Evolutionary conservation across 495 filamentous ascomycete species (phyloP).

Genomic region (Penicillium dipodomyicola): DNA sequence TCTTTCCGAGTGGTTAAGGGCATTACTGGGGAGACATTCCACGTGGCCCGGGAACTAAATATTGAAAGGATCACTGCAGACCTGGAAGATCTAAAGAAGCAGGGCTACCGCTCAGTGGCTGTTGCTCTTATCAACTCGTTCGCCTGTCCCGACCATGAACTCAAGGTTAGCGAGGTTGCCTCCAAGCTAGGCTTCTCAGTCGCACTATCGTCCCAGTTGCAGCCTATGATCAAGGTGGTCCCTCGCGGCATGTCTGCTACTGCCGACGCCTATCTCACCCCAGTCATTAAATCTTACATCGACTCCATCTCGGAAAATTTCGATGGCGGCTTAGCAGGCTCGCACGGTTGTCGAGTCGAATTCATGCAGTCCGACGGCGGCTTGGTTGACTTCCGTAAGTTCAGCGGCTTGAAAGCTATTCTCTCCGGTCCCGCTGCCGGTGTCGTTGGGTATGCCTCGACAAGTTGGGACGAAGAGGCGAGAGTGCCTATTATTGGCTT

Average conservation of each 20-base stretch:
- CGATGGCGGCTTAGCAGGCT: constrained; percentile 48
- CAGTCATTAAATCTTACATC: constrained; percentile 94
- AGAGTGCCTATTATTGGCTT: constrained; percentile 81
- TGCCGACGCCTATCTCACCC: constrained; percentile 94
- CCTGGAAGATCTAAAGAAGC: constrained; percentile 39
- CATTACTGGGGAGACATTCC: constrained; percentile 51
- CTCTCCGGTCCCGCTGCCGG: constrained; percentile 62
- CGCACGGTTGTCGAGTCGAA: constrained; percentile 49
- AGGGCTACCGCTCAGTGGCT: constrained; percentile 50
- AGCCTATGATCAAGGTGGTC: constrained; percentile 81
- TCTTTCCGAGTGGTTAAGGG: constrained; percentile 40
- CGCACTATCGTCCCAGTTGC: constrained; percentile 58
- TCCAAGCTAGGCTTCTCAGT: constrained; percentile 49
- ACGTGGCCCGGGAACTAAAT: constrained; percentile 44
- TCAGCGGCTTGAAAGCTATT: constrained; percentile 58
- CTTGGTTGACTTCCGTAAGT: constrained; percentile 53
- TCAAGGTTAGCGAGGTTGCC: constrained; percentile 47
- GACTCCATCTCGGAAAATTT: constrained; percentile 72
- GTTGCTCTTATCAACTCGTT: constrained; percentile 54
- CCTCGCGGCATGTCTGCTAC: constrained; percentile 88
- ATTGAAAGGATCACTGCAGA: constrained; percentile 39
- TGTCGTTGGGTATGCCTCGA: constrained; percentile 91
- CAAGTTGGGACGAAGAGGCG: constrained; percentile 85
- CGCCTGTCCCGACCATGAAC: constrained; percentile 54
- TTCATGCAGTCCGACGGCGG: constrained; percentile 59